phyloP scores from a whole-genome alignment of 2,329 filamentous ascomycete genomes.

The Ophiocordyceps camponoti-floridani region DNA sequence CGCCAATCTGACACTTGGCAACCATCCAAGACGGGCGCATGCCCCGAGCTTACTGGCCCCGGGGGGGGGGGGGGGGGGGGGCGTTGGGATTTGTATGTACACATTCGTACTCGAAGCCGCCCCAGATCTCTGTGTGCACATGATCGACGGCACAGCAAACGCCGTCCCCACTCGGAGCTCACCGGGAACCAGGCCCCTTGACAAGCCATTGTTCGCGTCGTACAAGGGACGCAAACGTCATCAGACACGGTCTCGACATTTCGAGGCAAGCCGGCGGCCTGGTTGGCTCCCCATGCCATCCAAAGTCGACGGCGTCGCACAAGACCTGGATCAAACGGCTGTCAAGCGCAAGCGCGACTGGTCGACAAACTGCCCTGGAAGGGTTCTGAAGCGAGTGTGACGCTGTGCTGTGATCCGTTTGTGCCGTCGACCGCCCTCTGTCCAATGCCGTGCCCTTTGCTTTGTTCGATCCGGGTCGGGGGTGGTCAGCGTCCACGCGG shows the following conservation, averaged over 20 bases:
- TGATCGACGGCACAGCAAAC: not conserved
- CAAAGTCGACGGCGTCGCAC: not conserved
- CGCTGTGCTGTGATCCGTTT: not conserved
- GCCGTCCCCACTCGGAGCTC: not conserved
- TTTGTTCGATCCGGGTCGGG: not conserved
- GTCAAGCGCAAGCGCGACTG: not conserved
- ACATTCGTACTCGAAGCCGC: not conserved
- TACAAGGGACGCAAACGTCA: not conserved
- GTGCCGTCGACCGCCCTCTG: not conserved
- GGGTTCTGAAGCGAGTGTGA: not conserved
- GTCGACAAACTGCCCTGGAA: not conserved
- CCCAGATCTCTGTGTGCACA: not conserved
- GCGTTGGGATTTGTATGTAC: not conserved
- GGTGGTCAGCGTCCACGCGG: not conserved
- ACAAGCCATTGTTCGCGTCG: not conserved
- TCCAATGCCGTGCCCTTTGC: not conserved
- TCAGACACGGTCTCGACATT: not conserved
- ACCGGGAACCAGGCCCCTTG: not conserved
- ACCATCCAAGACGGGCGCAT: constrained; percentile 1
- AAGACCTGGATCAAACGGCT: not conserved
- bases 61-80: not conserved
- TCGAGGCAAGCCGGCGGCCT: not conserved
- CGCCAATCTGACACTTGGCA: constrained; percentile 1
- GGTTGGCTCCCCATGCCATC: not conserved
- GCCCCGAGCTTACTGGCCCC: constrained; percentile 1